Base-by-base conservation (phyloP, 2,329 filamentous ascomycete genomes). In the Aspergillus sojae region DNA sequence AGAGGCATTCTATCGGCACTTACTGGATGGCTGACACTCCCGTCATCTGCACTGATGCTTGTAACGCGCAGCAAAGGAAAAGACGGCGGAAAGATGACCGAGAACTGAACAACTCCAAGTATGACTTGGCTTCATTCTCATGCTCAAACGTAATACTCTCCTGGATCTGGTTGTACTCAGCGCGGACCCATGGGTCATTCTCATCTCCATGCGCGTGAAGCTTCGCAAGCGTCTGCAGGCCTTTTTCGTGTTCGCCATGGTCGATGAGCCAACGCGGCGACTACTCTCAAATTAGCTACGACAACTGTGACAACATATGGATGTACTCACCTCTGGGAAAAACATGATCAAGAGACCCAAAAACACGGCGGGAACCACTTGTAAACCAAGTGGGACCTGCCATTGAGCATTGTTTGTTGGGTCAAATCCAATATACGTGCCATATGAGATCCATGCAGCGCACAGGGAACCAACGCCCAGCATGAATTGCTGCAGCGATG, bases 401-500 rank as follows among this genome's bases (percentile, higher is more conserved):
- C 88, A 89, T 73, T 88, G 86, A 12, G 80, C 81, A 68, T 79
- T 75, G 69, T 84, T 80, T 57, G 71, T 76, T 1, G 77, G 71
- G 1, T 76, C 68, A 63, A 88, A 85, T 19, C 82, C 81, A 46
- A 83, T 79, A 66, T 86, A 86, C 4, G 82, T 83, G 52, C 88
- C 91, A 65, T 89, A 94, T 0, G 87, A 88, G 55, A 91, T 87
- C 91, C 91, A 93, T 0, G 88, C 84, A 0, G 92, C 91, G 19
- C 88, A 79, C 1, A 95, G 84, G 19, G 90, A 82, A 62, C 92
- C 92, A 32, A 94, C 85, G 1, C 91, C 91, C 58, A 94, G 76
- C 91, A 94, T 94, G 73, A 94, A 93, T 71, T 94, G 91, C 75
- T 94, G 91, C 4, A 94, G 81, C 34, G 88, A 86, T 0, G 91